Conservation (phyloP, 208 protist species). For the Trypanosoma avium region DNA sequence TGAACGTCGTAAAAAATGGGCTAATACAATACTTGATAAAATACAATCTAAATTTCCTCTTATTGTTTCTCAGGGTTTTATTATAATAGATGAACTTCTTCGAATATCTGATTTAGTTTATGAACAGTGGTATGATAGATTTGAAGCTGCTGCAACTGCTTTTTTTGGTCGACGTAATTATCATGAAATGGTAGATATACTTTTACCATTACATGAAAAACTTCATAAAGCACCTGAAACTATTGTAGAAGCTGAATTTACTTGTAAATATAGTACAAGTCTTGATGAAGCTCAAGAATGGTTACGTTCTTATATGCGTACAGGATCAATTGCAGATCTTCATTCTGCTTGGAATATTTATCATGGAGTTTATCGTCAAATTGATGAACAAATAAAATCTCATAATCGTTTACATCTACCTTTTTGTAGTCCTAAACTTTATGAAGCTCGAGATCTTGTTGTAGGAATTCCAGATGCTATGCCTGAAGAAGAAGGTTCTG, state of each 20-base stretch:
- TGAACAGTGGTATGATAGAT: constrained; percentile 92
- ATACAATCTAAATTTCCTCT: constrained; percentile 64
- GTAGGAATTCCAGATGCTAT: constrained; percentile 86
- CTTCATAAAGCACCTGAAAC: constrained; percentile 91
- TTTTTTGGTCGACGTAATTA: constrained; percentile 90
- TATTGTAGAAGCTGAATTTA: constrained; percentile 95
- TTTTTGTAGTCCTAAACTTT: constrained; percentile 84
- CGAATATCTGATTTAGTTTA: constrained; percentile 96
- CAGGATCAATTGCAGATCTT: constrained; percentile 62
- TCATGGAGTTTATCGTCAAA: constrained; percentile 72
- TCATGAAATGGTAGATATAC: constrained; percentile 85
- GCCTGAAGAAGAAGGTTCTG: constrained; percentile 66
- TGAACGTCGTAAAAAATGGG: constrained; percentile 68
- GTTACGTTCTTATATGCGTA: constrained; percentile 59
- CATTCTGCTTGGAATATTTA: constrained; percentile 89
- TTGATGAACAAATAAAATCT: constrained; percentile 73
- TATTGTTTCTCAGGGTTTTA: constrained; percentile 89
- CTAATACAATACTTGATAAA: constrained; percentile 70
- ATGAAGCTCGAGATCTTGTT: constrained; percentile 68
- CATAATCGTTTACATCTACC: constrained; percentile 54
- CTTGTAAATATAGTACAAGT: constrained; percentile 54
- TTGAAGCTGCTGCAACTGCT: constrained; percentile 96
- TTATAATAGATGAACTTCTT: constrained; percentile 97
- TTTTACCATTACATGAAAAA: constrained; percentile 95
- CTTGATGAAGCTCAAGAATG: constrained; percentile 72